Evolutionary conservation across 2,329 filamentous ascomycete species (phyloP).

Genomic region (Claviceps digitariae): DNA sequence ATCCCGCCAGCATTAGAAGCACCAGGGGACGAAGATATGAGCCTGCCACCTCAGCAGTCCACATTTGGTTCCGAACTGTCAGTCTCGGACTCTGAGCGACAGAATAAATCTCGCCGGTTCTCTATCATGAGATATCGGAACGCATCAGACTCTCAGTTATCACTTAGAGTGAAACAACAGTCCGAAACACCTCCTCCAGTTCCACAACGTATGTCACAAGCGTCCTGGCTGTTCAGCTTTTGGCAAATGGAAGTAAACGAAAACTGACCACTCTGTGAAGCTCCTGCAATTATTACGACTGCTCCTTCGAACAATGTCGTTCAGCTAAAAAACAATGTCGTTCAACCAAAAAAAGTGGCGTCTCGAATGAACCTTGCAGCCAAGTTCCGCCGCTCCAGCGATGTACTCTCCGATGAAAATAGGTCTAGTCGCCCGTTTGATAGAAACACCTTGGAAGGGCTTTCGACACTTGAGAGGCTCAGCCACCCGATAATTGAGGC

Average conservation of each 20-base stretch:
- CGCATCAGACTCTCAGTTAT: constrained; percentile 84
- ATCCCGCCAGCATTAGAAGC: constrained; percentile 5
- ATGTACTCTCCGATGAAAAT: constrained; percentile 24
- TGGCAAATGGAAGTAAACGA: not conserved
- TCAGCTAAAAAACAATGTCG: too few relatives aligned
- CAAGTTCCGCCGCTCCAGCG: constrained; percentile 38
- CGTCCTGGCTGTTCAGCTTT: not conserved
- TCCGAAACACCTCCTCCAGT: constrained; percentile 42
- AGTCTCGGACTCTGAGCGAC: constrained; percentile 21
- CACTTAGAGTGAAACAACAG: constrained; percentile 59
- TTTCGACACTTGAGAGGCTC: constrained; percentile 14
- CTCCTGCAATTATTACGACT: constrained; percentile 75
- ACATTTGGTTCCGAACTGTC: constrained; percentile 8
- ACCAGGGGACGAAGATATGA: constrained; percentile 3
- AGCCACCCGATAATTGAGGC: constrained; percentile 26
- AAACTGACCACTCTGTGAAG: constrained; percentile 20
- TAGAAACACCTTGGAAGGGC: not conserved
- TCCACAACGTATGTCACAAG: constrained; percentile 37
- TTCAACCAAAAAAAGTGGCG: constrained; percentile 38
- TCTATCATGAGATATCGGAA: constrained; percentile 74
- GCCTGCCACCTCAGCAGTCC: constrained; percentile 11
- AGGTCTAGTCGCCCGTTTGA: not conserved
- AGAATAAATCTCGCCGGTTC: constrained; percentile 44
- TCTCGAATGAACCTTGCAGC: constrained; percentile 41
- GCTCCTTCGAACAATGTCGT: constrained; percentile 63